Conservation (phyloP, 2,329 filamentous ascomycete species). For the Tolypocladium ovalisporum region DNA sequence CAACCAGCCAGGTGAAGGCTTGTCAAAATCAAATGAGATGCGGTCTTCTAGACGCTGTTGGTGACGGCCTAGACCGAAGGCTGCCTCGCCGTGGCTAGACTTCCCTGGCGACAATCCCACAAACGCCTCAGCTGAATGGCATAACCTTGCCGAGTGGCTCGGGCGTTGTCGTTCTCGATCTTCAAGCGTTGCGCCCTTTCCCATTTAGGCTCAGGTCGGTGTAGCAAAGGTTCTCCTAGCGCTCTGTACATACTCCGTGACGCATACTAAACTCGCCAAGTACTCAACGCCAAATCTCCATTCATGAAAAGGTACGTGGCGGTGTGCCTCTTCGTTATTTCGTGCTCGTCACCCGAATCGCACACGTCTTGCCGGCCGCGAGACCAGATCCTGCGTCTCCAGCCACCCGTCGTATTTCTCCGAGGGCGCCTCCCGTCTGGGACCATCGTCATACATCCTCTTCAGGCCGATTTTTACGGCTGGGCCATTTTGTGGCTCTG, state of each 20-base stretch:
- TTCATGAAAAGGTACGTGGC: neutral
- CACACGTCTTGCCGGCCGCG: conserved; percentile 19
- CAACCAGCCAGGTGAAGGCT: neutral
- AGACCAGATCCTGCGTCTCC: conserved; percentile 5
- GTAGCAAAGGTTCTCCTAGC: neutral
- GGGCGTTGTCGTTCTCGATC: neutral
- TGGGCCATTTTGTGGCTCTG: neutral
- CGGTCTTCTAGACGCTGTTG: neutral
- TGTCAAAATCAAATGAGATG: neutral
- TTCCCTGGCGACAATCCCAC: neutral
- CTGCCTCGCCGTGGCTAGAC: neutral
- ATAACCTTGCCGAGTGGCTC: neutral
- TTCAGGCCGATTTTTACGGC: conserved; percentile 11
- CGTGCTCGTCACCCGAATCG: conserved; percentile 13
- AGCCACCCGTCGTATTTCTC: neutral
- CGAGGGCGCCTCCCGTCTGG: conserved; percentile 2
- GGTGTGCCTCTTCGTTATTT: neutral
- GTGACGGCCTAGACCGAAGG: neutral
- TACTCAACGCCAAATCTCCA: neutral
- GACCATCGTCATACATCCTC: conserved; percentile 9
- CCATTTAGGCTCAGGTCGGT: neutral
- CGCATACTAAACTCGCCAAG: too few species aligned
- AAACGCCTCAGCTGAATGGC: neutral
- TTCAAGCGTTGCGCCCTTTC: neutral
- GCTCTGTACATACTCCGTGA: neutral